Conservation (phyloP, 2,329 filamentous ascomycete genomes). For the Aphanocladium album region DNA sequence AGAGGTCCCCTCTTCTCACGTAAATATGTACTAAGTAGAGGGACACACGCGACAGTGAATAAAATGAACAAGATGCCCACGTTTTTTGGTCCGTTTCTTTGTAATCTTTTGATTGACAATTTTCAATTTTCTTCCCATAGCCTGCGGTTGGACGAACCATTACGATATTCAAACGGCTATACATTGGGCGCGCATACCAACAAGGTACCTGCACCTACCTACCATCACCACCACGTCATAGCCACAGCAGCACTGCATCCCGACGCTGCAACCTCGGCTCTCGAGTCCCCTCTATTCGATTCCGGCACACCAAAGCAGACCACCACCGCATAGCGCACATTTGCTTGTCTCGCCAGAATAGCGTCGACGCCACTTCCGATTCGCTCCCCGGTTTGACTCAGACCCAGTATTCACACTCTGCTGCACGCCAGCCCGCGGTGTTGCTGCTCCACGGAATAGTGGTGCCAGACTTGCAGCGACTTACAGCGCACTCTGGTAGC, state of each 20-base stretch:
- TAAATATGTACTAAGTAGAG: conserved; percentile 7
- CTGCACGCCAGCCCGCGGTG: not conserved
- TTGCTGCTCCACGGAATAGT: too few relatives aligned
- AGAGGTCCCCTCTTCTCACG: conserved; percentile 12
- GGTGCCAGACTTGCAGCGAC: too few relatives aligned
- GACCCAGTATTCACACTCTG: not conserved
- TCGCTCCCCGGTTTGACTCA: conserved; percentile 5
- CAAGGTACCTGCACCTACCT: not conserved
- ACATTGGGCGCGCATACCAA: too few relatives aligned
- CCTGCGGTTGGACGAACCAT: not conserved
- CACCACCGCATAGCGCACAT: too few relatives aligned
- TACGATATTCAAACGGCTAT: too few relatives aligned
- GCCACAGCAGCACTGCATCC: not conserved
- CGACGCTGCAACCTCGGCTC: conserved; percentile 8
- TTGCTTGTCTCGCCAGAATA: not conserved
- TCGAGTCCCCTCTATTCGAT: conserved; percentile 4
- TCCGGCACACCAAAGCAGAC: not conserved
- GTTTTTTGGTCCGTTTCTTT: not conserved
- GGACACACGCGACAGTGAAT: conserved; percentile 5
- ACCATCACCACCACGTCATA: conserved; percentile 1
- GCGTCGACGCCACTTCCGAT: conserved; percentile 4
- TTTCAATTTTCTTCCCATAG: not conserved
- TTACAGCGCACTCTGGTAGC: not conserved
- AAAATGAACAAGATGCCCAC: conserved; percentile 2
- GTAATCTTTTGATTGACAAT: not conserved